Evolutionary conservation across 768 basidiomycete genomes (phyloP), one percentile per base, ranked within the genome.

Genomic region (Lyophyllum semitale): DNA sequence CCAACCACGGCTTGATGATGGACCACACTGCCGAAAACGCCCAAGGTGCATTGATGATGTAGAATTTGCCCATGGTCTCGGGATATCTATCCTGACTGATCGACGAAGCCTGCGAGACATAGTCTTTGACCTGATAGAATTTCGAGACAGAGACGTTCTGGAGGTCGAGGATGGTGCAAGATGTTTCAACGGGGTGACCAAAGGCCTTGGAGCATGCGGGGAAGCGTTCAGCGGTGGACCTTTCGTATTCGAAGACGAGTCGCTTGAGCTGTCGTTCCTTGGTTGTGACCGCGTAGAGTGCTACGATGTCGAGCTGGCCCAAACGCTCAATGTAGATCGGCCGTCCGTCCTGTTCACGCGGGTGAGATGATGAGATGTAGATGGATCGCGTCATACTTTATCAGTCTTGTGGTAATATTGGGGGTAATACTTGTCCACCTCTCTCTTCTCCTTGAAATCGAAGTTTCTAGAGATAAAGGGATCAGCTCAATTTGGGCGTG

Each of bases 31-130:
- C 82, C 48, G 84, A 82, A 77, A 99, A 99, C 48, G 85, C 81
- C 87, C 89, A 98, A 0, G 96, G 96, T 0, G 93, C 91, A 67
- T 98, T 98, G 82, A 97, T 91, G 81, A 98, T 95, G 80, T 92
- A 99, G 78, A 99, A 98, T 69, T 91, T 93, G 77, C 96, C 96
- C 96, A 98, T 93, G 61, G 81, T 85, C 71, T 96, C 93, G 1
- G 94, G 92, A 71, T 95, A 98, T 61, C 89, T 80, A 76, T 97
- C 84, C 71, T 97, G 95, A 11, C 93, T 92, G 71, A 99, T 88
- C 25, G 69, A 66, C 0, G 89, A 76, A 0, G 94, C 91, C 20
- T 82, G 71, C 58, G 78, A 81, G 40, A 98, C 89, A 77, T 94
- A 96, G 73, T 92, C 90, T 75, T 93, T 95, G 74, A 98, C 95